A percentile compares a stretch with the other conserved stretches of the same genome.
These are phyloP conservation scores for Xerophyta viscosa DNA, from an alignment of 106 monocot genomes.

Conservation along the genomic window DNA sequence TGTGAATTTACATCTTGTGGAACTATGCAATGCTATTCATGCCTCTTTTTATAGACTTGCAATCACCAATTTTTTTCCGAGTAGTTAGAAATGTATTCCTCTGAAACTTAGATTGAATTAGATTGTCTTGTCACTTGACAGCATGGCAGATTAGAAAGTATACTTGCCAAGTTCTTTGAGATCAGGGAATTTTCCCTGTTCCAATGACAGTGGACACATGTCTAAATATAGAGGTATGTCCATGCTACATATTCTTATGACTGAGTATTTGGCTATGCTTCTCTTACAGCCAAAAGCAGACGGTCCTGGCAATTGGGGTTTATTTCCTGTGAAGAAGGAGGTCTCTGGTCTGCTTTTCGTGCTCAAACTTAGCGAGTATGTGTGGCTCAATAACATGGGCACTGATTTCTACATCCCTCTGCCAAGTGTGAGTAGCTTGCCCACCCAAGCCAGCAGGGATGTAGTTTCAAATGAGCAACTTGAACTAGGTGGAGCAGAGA, in stretches of 20 bases:
- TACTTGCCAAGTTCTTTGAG: too few relatives aligned
- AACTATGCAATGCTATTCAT: too few relatives aligned
- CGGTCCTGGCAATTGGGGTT: constrained; percentile 56
- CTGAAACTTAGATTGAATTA: too few relatives aligned
- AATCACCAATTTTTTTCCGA: too few relatives aligned
- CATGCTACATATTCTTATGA: constrained; percentile 3
- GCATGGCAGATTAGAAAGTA: too few relatives aligned
- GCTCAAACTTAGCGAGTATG: constrained; percentile 76
- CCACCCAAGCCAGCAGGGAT: constrained; percentile 17
- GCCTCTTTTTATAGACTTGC: too few relatives aligned
- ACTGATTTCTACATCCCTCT: constrained; percentile 86
- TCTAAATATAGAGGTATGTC: too few relatives aligned
- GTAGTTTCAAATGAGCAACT: constrained; percentile 6
- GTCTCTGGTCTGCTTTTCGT: constrained; percentile 70
- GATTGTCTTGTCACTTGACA: too few relatives aligned
- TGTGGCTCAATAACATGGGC: constrained; percentile 75
- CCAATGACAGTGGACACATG: too few relatives aligned
- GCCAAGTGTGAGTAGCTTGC: constrained; percentile 22
- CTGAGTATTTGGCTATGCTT: constrained; percentile 16
- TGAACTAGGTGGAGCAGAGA: neutral
- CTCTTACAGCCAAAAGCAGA: constrained; percentile 57
- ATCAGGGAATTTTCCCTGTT: too few relatives aligned
- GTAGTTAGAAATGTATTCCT: too few relatives aligned
- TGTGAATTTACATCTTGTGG: too few relatives aligned
- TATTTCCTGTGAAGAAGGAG: constrained; percentile 44